phyloP scores from a whole-genome alignment of 106 monocot genomes.

The Acorus gramineus region DNA sequence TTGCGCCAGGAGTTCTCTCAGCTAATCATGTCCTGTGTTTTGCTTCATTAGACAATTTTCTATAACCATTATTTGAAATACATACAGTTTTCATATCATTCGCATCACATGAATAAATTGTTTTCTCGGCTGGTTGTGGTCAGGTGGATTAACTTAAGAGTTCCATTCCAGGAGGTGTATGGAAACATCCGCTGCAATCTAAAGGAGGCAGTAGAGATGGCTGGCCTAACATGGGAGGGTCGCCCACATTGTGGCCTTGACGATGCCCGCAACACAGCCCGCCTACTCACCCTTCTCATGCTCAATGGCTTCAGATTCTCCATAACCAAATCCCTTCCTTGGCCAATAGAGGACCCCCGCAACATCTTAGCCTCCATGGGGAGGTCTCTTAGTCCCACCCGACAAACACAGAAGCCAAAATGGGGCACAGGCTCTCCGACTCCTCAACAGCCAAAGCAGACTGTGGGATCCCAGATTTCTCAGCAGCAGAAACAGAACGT shows the following conservation, averaged over 20 bases:
- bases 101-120: too few species aligned
- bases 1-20: too few species aligned
- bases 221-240: slow-evolving; percentile 83
- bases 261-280: slow-evolving; percentile 92
- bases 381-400: not conserved
- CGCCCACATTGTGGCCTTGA: slow-evolving; percentile 92
- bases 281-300: slow-evolving; percentile 69
- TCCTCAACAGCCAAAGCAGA: slow-evolving; percentile 6
- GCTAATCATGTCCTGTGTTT: too few species aligned
- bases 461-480: not conserved
- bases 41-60: too few species aligned
- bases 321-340: slow-evolving; percentile 57
- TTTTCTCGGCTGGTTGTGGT: not conserved
- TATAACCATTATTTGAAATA: too few species aligned
- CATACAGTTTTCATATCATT: too few species aligned
- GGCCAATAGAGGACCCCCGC: slow-evolving; percentile 12
- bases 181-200: slow-evolving; percentile 70
- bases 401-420: slow-evolving; percentile 20
- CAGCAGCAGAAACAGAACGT: slow-evolving; percentile 2
- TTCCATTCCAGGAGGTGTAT: slow-evolving; percentile 76
- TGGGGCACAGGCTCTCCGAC: slow-evolving; percentile 1
- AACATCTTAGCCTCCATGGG: slow-evolving; percentile 2
- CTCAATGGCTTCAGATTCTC: slow-evolving; percentile 61
- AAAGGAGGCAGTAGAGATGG: slow-evolving; percentile 75
- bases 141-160: slow-evolving; percentile 97